Percentiles rank a stretch among this genome's conserved stretches.
Conservation (phyloP, 2,329 filamentous ascomycete genomes). For the Cryphonectria carpinicola region DNA sequence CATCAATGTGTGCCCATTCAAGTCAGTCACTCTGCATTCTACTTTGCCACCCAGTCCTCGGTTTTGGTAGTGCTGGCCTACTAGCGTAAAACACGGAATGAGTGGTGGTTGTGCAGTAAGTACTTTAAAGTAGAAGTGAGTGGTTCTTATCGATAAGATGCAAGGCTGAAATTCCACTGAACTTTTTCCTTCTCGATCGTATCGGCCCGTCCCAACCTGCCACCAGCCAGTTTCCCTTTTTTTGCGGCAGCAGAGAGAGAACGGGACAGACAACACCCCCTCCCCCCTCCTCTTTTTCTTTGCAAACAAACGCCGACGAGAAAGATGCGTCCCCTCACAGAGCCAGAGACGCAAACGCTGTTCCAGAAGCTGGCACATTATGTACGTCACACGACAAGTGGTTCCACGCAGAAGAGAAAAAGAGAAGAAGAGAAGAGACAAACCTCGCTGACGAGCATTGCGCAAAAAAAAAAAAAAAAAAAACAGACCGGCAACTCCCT, state of each 20-base stretch:
- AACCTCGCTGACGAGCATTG: background rate
- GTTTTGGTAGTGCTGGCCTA: background rate
- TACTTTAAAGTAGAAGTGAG: too few relatives aligned
- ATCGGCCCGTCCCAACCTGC: background rate
- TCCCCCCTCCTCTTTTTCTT: too few relatives aligned
- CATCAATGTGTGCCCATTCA: background rate
- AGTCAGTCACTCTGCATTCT: too few relatives aligned
- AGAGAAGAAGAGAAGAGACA: too few relatives aligned
- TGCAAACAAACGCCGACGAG: slow-evolving; percentile 34
- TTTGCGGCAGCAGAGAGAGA: background rate
- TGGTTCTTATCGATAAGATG: slow-evolving; percentile 11
- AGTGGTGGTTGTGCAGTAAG: background rate
- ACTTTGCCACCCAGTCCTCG: background rate
- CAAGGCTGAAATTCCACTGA: slow-evolving; percentile 9
- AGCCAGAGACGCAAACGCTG: slow-evolving; percentile 77
- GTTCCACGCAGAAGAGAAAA: too few relatives aligned
- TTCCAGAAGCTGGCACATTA: slow-evolving; percentile 95
- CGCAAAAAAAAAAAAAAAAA: background rate
- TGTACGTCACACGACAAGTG: slow-evolving; percentile 30
- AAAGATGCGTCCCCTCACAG: slow-evolving; percentile 84
- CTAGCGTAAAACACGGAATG: slow-evolving; percentile 2
- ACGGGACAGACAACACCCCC: background rate
- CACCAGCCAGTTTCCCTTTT: background rate
- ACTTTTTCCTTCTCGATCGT: slow-evolving; percentile 13
- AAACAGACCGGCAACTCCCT: slow-evolving; percentile 72